Evolutionary conservation across 2,329 filamentous ascomycete species (phyloP).

Genomic region (Fusarium marasasianum): DNA sequence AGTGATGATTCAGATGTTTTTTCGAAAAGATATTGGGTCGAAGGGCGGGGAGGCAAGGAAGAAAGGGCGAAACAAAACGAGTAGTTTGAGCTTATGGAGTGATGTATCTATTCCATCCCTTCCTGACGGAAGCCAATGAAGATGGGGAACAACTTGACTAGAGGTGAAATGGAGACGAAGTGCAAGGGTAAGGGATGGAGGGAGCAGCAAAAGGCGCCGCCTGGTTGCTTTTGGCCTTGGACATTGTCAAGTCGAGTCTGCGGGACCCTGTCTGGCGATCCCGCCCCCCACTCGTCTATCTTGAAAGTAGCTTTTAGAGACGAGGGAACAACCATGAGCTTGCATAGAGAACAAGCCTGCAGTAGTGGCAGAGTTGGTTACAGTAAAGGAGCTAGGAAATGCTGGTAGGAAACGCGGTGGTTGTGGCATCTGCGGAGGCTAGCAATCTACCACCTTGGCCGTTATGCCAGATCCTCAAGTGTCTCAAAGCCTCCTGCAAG

Average conservation of each 20-base stretch:
- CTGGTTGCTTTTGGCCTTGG: conserved; percentile 42
- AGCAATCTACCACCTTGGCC: conserved; percentile 36
- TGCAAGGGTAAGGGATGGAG: conserved; percentile 28
- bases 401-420: conserved; percentile 16
- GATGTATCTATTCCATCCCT: conserved; percentile 38
- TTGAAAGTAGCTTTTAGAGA: conserved; percentile 28
- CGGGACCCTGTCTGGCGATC: conserved; percentile 38
- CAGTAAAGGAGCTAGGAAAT: conserved; percentile 16
- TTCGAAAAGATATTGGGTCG: conserved; percentile 20
- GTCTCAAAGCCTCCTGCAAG: conserved; percentile 44
- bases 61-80: conserved; percentile 28
- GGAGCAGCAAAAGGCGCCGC: conserved; percentile 29
- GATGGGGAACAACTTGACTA: conserved; percentile 15
- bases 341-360: conserved; percentile 19
- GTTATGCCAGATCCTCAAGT: conserved; percentile 45
- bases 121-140: conserved; percentile 28
- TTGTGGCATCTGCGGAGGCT: conserved; percentile 31
- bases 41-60: conserved; percentile 36
- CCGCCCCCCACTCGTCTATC: conserved; percentile 41
- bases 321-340: conserved; percentile 24
- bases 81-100: conserved; percentile 35
- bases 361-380: conserved; percentile 31
- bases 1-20: conserved; percentile 40
- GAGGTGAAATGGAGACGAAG: conserved; percentile 21
- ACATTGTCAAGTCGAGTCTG: conserved; percentile 37